These are phyloP conservation scores for Debaryomycetaceae sp. DNA, from an alignment of 1,139 yeast species.

Conservation along the genomic window DNA sequence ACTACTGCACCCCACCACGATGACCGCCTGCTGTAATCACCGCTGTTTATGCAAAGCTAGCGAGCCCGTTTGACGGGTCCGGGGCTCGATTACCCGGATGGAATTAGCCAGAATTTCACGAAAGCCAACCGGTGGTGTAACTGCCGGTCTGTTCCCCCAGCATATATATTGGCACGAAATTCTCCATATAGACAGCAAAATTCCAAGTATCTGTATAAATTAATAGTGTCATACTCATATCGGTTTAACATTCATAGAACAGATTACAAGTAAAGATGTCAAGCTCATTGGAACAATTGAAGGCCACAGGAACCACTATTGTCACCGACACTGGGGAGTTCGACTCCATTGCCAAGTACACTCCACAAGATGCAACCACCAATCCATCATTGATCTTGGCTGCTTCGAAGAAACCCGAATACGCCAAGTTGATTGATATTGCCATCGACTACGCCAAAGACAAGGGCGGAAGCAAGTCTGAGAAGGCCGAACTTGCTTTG, in stretches of 20 bases:
- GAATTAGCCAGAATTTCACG: not conserved
- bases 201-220: too few species aligned
- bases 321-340: slow-evolving; percentile 99
- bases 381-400: slow-evolving; percentile 97
- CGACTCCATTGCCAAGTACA: slow-evolving; percentile 94
- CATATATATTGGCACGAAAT: not conserved
- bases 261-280: slow-evolving; percentile 21
- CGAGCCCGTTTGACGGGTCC: too few species aligned
- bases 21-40: too few species aligned
- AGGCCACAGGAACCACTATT: slow-evolving; percentile 92
- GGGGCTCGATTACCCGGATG: not conserved
- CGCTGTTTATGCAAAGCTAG: too few species aligned
- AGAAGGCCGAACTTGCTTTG: slow-evolving; percentile 68
- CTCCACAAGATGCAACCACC: slow-evolving; percentile 99
- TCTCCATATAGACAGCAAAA: not conserved
- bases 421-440: slow-evolving; percentile 82
- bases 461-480: slow-evolving; percentile 47
- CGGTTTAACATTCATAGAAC: not conserved
- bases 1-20: too few species aligned
- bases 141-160: not conserved
- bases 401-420: slow-evolving; percentile 87
- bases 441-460: slow-evolving; percentile 86
- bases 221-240: not conserved
- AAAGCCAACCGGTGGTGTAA: slow-evolving; percentile 9
- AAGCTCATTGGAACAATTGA: slow-evolving; percentile 87